Evolutionary conservation across 73 alveolate genomes (phyloP), one percentile per base, ranked within the genome.

Genomic region (Tetrahymena elliotti): DNA sequence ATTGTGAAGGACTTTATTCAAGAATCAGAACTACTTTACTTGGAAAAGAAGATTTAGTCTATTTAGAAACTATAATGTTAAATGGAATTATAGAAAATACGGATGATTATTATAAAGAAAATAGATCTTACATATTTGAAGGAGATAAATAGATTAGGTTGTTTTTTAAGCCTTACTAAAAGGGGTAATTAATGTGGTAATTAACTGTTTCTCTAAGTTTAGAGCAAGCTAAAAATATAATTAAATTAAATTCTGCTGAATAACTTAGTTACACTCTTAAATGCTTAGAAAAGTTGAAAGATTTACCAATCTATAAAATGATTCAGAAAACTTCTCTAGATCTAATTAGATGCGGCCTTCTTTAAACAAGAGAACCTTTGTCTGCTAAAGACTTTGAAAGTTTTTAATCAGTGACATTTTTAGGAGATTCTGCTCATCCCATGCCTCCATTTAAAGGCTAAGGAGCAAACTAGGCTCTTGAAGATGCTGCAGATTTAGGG

Each of bases 371-470:
- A 68, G 88, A 68, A 31, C 22, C 38, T 2, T 1, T 68, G 11
- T 18, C 88, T 27, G 88, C 88, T 22, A 68, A 3, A 6, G 88
- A 68, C n/a, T 68, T n/a, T 68, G 6, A 16, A 22, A 68, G 6
- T 31, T 68, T 68, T 24, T 68, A 68, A 68, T 68, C 88, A 27
- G 52, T 95, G 33, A 95, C 92, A 54, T 95, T 95, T 10, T 53
- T 95, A 2, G 97, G 97, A 38, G 97, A 95, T 47, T 95, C 97
- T 6, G 97, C 97, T 24, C 97, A 95, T 39, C 95, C 97, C 13
- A 95, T 95, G 97, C 96, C 96, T n/a, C 96, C 96, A 11, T 95
- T 95, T 52, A 94, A 93, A 35, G 97, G 97, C 52, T 95, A 95
- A 93, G 97, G 97, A 33, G 97, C 97, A 31, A 95, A 95, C 35